A percentile compares a stretch with the other conserved stretches of the same genome.
phyloP scores from a whole-genome alignment of 1,284 basidiomycete genomes.

The Fomitopsis betulina region DNA sequence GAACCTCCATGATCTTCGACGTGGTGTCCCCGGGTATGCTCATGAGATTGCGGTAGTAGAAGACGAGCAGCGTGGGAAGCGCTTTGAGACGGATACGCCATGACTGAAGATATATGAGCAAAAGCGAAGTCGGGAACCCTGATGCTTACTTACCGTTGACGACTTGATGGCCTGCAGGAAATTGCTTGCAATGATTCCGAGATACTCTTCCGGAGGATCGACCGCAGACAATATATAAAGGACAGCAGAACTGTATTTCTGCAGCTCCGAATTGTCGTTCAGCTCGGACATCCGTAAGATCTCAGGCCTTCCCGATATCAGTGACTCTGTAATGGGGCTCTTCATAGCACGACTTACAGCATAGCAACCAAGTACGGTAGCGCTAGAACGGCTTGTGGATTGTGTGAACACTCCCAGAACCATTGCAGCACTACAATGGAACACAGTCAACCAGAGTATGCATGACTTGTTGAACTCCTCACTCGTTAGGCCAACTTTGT shows the following conservation, averaged over 20 bases:
- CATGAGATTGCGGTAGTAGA: slow-evolving; percentile 84
- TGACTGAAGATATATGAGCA: slow-evolving; percentile 39
- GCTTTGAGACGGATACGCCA: slow-evolving; percentile 78
- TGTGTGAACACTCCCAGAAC: slow-evolving; percentile 74
- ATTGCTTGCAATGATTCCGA: slow-evolving; percentile 53
- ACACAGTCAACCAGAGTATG: not conserved
- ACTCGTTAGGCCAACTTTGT: slow-evolving; percentile 82
- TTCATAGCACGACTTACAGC: slow-evolving; percentile 48
- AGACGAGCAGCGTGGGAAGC: slow-evolving; percentile 71
- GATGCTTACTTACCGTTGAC: slow-evolving; percentile 47
- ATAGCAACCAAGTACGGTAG: slow-evolving; percentile 75
- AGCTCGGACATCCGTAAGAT: slow-evolving; percentile 79
- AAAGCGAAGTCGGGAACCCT: slow-evolving; percentile 2
- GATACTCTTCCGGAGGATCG: slow-evolving; percentile 56
- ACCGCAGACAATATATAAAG: slow-evolving; percentile 72
- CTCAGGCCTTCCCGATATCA: slow-evolving; percentile 50
- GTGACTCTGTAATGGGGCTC: not conserved
- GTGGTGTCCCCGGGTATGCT: slow-evolving; percentile 66
- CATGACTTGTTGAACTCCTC: slow-evolving; percentile 22
- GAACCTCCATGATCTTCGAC: slow-evolving; percentile 71
- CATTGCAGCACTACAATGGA: slow-evolving; percentile 60
- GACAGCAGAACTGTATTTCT: slow-evolving; percentile 70
- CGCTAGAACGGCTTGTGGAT: slow-evolving; percentile 58
- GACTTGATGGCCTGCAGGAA: slow-evolving; percentile 66
- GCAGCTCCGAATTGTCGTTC: slow-evolving; percentile 70